Conservation (phyloP, 2,329 filamentous ascomycete genomes). For the Aspergillus sp. region DNA sequence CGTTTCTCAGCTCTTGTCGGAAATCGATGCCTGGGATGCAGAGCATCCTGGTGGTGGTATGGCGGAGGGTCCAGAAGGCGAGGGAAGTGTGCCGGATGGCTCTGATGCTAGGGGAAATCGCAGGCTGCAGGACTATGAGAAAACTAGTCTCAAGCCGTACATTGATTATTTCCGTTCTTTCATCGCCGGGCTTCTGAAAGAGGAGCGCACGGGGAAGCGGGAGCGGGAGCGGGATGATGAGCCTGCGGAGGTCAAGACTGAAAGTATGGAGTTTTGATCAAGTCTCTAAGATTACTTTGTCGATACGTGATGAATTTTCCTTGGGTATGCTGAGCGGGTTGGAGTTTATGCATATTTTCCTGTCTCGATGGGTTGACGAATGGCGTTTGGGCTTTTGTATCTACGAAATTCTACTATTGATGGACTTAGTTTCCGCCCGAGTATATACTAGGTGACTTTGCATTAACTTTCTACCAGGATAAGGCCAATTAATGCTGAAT, state of each 20-base stretch:
- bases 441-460: background rate
- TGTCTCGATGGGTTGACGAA: background rate
- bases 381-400: conserved; percentile 14
- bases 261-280: conserved; percentile 70
- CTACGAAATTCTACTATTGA: background rate
- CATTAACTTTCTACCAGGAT: no score
- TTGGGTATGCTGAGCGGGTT: conserved; percentile 16
- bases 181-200: conserved; percentile 77
- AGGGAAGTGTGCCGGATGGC: conserved; percentile 36
- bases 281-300: background rate
- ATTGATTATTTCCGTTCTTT: conserved; percentile 87
- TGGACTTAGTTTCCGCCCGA: background rate
- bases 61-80: conserved; percentile 50
- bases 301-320: background rate
- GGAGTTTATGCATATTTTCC: conserved; percentile 1
- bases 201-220: conserved; percentile 62
- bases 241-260: conserved; percentile 40
- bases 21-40: conserved; percentile 81
- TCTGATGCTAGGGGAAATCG: conserved; percentile 41
- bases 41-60: conserved; percentile 33
- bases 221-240: conserved; percentile 59
- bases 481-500: background rate
- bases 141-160: conserved; percentile 92
- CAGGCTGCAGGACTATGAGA: conserved; percentile 85
- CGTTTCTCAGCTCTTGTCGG: conserved; percentile 75